Evolutionary conservation across 441 rosid genomes (phyloP), one percentile per base, ranked within the genome.

Genomic region (Pelargonium cotyledonis): DNA sequence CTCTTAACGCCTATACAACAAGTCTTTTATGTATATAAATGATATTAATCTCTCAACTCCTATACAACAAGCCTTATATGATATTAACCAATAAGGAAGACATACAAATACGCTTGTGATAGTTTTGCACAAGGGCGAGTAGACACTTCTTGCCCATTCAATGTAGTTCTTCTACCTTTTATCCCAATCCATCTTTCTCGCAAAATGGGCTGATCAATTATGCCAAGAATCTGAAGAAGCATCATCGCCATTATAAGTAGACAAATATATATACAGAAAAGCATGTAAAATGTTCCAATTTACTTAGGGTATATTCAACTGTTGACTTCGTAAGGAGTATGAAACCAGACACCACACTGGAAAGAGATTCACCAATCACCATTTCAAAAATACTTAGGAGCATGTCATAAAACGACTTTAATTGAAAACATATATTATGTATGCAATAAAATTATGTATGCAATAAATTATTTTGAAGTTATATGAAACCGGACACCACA

Each of bases 171-270:
- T 87, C 85, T 89, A 77, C 96, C 96, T 26, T 26, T 80, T 68
- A 91, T 78, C 58, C 99, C 99, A 63, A 91, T 79, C 99, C 97
- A 95, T 82, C 97, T 83, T 80, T 95, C 99, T 78, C 75, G 78
- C 8, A 95, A 82, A 75, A 91, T 72, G 64, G 99, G 99, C 79
- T 95, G 99, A 80, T 91, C 88, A 74, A 95, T 89, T 63, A 91
- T 68, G 73, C 99, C 97, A 65, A 95, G 89, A 80, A 91, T 88
- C 99, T 91, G 84, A 57, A 72, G 69, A 77, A 62, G 58, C 6
- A 19, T 47, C 38, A 26, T 70, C 38, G 15, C 49, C 67, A 71
- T 0, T 68, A 60, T 12, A 63, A 38, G 43, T 71, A 21, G 1
- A 26, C 31, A 68, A 18, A n/a, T 47, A 11, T 14, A 47, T 47